phyloP scores from a whole-genome alignment of 1,284 basidiomycete genomes.

The Leucoagaricus sp. region DNA sequence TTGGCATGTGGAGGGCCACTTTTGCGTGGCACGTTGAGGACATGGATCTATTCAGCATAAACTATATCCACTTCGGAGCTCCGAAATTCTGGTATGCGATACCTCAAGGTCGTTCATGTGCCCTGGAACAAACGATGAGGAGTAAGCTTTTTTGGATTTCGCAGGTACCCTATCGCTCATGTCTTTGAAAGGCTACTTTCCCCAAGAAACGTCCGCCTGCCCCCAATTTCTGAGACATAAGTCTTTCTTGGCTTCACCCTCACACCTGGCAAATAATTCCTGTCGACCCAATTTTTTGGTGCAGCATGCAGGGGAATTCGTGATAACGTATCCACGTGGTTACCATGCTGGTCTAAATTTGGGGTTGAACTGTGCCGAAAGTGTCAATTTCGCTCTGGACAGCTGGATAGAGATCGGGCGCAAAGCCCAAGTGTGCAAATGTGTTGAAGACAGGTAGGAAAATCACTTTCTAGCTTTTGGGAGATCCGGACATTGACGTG shows the following conservation, averaged over 20 bases:
- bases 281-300: conserved; percentile 89
- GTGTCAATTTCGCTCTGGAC: conserved; percentile 96
- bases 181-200: conserved; percentile 71
- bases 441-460: conserved; percentile 78
- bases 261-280: conserved; percentile 75
- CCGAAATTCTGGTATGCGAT: conserved; percentile 98
- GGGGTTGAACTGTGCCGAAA: conserved; percentile 97
- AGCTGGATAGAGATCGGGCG: conserved; percentile 92
- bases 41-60: conserved; percentile 98
- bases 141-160: conserved; percentile 44
- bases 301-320: conserved; percentile 91
- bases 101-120: conserved; percentile 80
- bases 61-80: conserved; percentile 98
- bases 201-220: conserved; percentile 81
- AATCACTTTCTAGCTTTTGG: conserved; percentile 6
- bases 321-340: conserved; percentile 93
- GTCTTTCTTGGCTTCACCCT: conserved; percentile 92
- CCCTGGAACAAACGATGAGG: conserved; percentile 82
- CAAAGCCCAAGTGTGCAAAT: conserved; percentile 81
- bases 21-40: conserved; percentile 99
- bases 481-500: conserved; percentile 5
- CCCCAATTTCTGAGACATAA: conserved; percentile 97
- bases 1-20: conserved; percentile 98
- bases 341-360: conserved; percentile 98
- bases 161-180: background rate